A percentile compares a stretch with the other conserved stretches of the same genome.
phyloP scores from a whole-genome alignment of 345 rosid genomes.

The Eucalyptus dawsonii region DNA sequence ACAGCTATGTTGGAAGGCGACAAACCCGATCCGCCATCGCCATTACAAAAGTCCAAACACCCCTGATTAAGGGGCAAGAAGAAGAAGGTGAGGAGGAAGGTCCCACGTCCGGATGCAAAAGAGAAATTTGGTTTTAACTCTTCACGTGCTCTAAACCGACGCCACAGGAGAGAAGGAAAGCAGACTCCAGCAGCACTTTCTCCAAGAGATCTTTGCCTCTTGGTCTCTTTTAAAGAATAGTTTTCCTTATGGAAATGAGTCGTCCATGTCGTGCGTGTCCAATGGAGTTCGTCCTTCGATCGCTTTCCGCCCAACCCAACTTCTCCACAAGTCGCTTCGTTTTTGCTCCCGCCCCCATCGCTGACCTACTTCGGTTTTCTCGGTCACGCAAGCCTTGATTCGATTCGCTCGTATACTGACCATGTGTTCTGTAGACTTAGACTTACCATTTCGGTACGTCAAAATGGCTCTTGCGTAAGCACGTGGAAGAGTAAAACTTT shows the following conservation, averaged over 20 bases:
- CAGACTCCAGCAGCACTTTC: neutral
- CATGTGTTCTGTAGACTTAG: neutral
- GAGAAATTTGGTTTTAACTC: neutral
- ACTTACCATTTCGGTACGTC: neutral
- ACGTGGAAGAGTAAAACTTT: neutral
- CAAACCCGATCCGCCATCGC: neutral
- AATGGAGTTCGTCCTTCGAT: neutral
- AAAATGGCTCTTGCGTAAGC: neutral
- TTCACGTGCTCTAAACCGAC: neutral
- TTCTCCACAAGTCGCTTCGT: neutral
- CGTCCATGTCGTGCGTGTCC: neutral
- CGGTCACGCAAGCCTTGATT: neutral
- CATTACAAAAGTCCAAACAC: neutral
- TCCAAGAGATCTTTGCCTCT: neutral
- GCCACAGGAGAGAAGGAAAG: neutral
- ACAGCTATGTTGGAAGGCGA: neutral
- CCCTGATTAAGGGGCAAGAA: neutral
- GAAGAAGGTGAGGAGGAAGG: neutral
- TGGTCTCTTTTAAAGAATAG: neutral
- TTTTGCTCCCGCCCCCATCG: neutral
- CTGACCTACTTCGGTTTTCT: neutral
- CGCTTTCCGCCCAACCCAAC: neutral
- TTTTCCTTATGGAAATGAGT: neutral
- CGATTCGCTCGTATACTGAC: neutral
- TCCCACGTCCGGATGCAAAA: neutral